These are phyloP conservation scores for Dictyostelium firmibasis DNA, from an alignment of 78 protist species.

Conservation along the genomic window DNA sequence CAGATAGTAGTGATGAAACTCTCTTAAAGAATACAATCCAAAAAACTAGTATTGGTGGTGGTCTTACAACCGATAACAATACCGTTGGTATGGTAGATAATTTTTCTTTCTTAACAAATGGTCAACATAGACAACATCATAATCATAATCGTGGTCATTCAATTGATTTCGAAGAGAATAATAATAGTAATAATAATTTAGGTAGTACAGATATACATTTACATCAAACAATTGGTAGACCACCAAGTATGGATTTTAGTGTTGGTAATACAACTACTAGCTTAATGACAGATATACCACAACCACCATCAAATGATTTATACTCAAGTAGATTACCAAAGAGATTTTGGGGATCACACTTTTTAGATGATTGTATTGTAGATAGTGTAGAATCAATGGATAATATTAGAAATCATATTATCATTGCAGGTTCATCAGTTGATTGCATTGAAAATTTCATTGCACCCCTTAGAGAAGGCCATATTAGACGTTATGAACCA, in stretches of 20 bases:
- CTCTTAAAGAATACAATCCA: neutral
- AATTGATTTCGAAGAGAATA: neutral
- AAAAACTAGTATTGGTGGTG: neutral
- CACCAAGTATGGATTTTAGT: neutral
- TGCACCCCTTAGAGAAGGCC: constrained; percentile 28
- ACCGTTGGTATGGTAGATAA: neutral
- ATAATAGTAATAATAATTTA: neutral
- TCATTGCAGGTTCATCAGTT: constrained; percentile 20
- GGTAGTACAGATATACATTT: neutral
- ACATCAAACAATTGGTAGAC: neutral
- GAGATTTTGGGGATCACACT: constrained; percentile 45
- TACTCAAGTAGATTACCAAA: neutral
- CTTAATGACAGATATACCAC: constrained; percentile 17
- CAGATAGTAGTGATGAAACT: neutral
- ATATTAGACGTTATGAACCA: constrained; percentile 43
- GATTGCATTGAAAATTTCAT: constrained; percentile 33
- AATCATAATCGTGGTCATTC: neutral
- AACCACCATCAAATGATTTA: constrained; percentile 6
- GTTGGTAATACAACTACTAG: neutral
- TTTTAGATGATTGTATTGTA: constrained; percentile 1
- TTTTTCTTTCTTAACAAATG: neutral
- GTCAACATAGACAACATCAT: neutral
- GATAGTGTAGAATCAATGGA: constrained; percentile 11
- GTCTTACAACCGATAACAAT: neutral
- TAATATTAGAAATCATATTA: constrained; percentile 50